Percentiles rank a stretch among this genome's conserved stretches.
Conservation (phyloP, 2,329 filamentous ascomycete genomes). For the Penicillium polonicum region DNA sequence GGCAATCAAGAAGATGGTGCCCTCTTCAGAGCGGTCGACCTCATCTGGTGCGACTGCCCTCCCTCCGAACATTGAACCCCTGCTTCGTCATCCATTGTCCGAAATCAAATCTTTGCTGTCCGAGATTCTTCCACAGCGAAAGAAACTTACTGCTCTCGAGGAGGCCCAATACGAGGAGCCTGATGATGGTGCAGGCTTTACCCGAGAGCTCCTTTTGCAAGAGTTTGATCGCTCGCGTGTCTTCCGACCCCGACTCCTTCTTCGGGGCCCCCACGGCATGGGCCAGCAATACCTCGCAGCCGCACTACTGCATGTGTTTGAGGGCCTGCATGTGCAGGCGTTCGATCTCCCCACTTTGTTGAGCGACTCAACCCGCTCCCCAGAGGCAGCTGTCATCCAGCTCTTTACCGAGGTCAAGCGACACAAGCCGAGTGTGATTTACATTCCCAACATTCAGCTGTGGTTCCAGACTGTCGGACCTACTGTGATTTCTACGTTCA, state of each 20-base stretch:
- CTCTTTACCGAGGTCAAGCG: slow-evolving; percentile 89
- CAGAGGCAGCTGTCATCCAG: slow-evolving; percentile 85
- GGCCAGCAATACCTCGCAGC: slow-evolving; percentile 86
- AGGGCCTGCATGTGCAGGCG: slow-evolving; percentile 89
- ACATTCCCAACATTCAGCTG: slow-evolving; percentile 82
- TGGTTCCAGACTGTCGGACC: slow-evolving; percentile 75
- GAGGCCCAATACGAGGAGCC: slow-evolving; percentile 90
- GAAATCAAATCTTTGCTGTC: slow-evolving; percentile 70
- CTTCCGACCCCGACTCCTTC: slow-evolving; percentile 82
- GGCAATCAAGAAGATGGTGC: slow-evolving; percentile 92
- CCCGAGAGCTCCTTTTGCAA: slow-evolving; percentile 70
- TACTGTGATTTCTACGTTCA: slow-evolving; percentile 72
- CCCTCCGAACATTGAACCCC: slow-evolving; percentile 74
- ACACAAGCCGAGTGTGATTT: slow-evolving; percentile 94
- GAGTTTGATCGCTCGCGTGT: slow-evolving; percentile 86
- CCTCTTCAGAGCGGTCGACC: slow-evolving; percentile 87
- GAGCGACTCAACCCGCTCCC: slow-evolving; percentile 74
- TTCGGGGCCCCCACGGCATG: slow-evolving; percentile 83
- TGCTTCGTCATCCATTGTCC: slow-evolving; percentile 70
- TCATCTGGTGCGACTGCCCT: slow-evolving; percentile 80
- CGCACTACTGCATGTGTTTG: slow-evolving; percentile 84
- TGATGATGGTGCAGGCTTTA: slow-evolving; percentile 79
- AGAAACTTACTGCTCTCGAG: slow-evolving; percentile 83
- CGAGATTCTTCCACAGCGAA: slow-evolving; percentile 76
- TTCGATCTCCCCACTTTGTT: slow-evolving; percentile 88